phyloP scores from a whole-genome alignment of 805 yeast species.

The Millerozyma acaciae region DNA sequence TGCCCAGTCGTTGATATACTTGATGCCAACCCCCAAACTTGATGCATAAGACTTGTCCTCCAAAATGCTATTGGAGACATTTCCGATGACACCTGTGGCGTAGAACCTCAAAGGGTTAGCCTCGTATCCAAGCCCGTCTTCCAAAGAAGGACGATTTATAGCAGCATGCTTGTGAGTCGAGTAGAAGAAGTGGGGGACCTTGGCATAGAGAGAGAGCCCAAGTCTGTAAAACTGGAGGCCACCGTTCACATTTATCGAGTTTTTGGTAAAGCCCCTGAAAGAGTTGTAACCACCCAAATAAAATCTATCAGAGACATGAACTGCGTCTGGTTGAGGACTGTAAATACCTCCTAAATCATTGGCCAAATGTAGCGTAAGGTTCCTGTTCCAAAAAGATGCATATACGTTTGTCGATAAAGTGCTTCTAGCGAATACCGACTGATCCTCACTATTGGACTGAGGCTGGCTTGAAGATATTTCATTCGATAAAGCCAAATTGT shows the following conservation, averaged over 20 bases:
- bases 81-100: conserved; percentile 64
- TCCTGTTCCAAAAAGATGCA: conserved; percentile 42
- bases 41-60: conserved; percentile 19
- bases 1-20: conserved; percentile 38
- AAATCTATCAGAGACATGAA: conserved; percentile 76
- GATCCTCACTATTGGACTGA: conserved; percentile 18
- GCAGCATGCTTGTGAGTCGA: conserved; percentile 12
- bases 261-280: conserved; percentile 63
- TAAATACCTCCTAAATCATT: conserved; percentile 55
- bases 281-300: conserved; percentile 78
- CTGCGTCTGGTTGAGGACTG: conserved; percentile 20
- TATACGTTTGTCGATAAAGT: conserved; percentile 25
- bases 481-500: conserved; percentile 56
- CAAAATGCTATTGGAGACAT: conserved; percentile 33
- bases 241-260: conserved; percentile 71
- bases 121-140: conserved; percentile 14
- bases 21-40: conserved; percentile 34
- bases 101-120: conserved; percentile 48
- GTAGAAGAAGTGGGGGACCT: conserved; percentile 47
- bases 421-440: conserved; percentile 32
- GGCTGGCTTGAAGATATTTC: conserved; percentile 43
- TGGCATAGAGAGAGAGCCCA: conserved; percentile 56
- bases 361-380: conserved; percentile 47
- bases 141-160: conserved; percentile 6
- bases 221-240: conserved; percentile 60